Conservation (phyloP, 129 eudicot species). For the Logfia minima region DNA sequence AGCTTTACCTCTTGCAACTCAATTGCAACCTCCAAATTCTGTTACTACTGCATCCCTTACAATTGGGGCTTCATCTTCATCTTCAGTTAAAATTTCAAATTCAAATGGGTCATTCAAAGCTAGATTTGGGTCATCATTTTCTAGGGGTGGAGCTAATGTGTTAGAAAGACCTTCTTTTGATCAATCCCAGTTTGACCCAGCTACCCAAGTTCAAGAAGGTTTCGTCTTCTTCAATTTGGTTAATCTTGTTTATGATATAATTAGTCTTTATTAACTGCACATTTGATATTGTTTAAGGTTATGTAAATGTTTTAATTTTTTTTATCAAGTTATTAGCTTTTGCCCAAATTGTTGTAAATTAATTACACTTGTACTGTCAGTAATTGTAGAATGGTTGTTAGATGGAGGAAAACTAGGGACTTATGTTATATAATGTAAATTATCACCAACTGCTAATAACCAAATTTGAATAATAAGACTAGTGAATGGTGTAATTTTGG, state of each 20-base stretch:
- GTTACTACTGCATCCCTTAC: neutral
- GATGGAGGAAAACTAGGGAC: neutral
- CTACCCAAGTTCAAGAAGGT: constrained; percentile 51
- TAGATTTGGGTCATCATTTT: constrained; percentile 39
- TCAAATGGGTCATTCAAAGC: constrained; percentile 28
- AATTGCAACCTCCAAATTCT: constrained; percentile 20
- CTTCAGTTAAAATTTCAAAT: constrained; percentile 21
- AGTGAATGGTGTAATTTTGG: neutral
- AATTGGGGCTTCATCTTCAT: constrained; percentile 17
- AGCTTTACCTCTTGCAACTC: constrained; percentile 20
- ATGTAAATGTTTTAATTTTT: neutral
- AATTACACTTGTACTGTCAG: neutral
- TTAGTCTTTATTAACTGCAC: neutral
- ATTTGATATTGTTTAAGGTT: neutral
- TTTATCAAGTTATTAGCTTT: neutral
- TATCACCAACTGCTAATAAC: neutral
- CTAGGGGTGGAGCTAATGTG: constrained; percentile 38
- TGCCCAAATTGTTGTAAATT: neutral
- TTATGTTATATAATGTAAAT: neutral
- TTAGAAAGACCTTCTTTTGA: constrained; percentile 50
- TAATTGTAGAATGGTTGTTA: neutral
- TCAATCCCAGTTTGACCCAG: constrained; percentile 52
- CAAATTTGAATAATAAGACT: neutral
- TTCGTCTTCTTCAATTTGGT: neutral
- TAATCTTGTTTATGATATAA: neutral